Base-by-base conservation (phyloP, 495 filamentous ascomycete genomes). In the Penicillium psychrofluorescens region DNA sequence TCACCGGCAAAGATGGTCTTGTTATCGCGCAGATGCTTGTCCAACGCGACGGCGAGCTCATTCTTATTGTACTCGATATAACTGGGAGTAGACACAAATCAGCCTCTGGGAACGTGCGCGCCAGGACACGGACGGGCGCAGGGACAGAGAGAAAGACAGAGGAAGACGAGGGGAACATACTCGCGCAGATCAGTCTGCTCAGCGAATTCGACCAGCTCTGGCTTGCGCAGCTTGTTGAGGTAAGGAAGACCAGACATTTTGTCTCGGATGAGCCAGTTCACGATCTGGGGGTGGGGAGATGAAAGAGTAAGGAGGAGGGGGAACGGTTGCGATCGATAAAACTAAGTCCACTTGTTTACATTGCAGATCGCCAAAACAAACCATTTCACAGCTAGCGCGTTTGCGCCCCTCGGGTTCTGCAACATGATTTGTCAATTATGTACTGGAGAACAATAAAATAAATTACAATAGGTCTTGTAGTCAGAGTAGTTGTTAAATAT, bases 181-280 rank as follows among this genome's bases (percentile, higher is more conserved):
- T 84, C 77, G 55, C 76, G 75, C 33, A 95, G 65, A 22, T 86
- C 85, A 44, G 88, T 81, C 30, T 77, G 65, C 36, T 85, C 72
- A 38, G 86, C 86, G 36, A 95, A 72, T 50, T 90, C 83, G 32
- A 78, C 50, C 39, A 98, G 78, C 48, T 91, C 87, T 45, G 70
- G 70, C 70, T 96, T 97, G 67, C 84, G 83, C 75, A 94, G 84
- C 59, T 81, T 80, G 51, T 82, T 78, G 54, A 96, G 75, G 82
- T 84, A 97, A 52, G 81, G 79, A 37, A 75, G 67, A 48, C 55
- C 69, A 47, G 79, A 73, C 78, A 85, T 83, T 43, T 57, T 72
- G 47, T 51, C 44, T 51, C 6, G 34, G 22, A 22, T 22, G 22
- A 22, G 22, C 22, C 22, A 22, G 22, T 22, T 22, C 22, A 22